Evolutionary conservation across 306 rosid species (phyloP).

Genomic region (Vicia sativa): DNA sequence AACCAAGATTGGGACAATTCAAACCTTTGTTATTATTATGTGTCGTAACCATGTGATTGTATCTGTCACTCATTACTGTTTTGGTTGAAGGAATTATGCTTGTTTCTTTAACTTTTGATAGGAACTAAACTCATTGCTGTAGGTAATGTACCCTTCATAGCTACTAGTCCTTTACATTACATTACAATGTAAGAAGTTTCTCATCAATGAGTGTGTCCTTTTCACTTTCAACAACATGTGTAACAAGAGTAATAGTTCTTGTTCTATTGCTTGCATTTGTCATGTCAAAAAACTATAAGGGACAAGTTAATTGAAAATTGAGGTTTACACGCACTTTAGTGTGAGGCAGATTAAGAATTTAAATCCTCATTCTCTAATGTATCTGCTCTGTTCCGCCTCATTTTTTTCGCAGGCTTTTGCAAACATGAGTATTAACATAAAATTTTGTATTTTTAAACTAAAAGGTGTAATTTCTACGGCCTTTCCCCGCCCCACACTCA

Average conservation of each 20-base stretch:
- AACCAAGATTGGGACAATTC: conserved; percentile 31
- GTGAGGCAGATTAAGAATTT: too few relatives aligned
- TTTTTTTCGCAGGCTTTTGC: too few relatives aligned
- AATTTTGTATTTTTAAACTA: too few relatives aligned
- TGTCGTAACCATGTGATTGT: conserved; percentile 22
- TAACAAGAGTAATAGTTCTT: not conserved
- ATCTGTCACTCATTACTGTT: conserved; percentile 13
- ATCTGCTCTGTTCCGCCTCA: too few relatives aligned
- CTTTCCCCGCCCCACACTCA: too few relatives aligned
- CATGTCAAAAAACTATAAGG: too few relatives aligned
- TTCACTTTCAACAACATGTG: conserved; percentile 14
- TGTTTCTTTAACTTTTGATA: conserved; percentile 1
- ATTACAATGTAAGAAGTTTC: not conserved
- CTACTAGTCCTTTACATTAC: not conserved
- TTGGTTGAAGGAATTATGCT: conserved; percentile 14
- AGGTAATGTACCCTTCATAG: conserved; percentile 12
- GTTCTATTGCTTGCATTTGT: not conserved
- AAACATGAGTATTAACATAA: too few relatives aligned
- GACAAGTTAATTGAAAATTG: too few relatives aligned
- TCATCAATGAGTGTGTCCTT: not conserved
- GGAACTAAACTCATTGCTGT: conserved; percentile 14
- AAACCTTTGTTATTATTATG: not conserved
- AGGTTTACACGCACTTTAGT: too few relatives aligned
- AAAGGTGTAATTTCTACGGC: too few relatives aligned
- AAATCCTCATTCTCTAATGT: too few relatives aligned